phyloP scores from a whole-genome alignment of 768 basidiomycete genomes.

The Tricholoma hemisulphureum region DNA sequence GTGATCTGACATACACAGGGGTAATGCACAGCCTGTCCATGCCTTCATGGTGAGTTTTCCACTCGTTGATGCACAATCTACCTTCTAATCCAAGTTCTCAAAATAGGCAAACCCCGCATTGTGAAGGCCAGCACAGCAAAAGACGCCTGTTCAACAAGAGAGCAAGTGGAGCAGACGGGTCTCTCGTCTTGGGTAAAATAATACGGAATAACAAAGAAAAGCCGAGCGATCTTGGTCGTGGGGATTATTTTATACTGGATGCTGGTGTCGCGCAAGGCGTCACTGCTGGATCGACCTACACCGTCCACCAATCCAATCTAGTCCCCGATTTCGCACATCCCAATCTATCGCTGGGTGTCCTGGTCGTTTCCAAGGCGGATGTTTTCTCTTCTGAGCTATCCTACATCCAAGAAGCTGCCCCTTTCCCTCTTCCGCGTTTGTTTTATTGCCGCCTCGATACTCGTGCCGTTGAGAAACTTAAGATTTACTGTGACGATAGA shows the following conservation, averaged over 20 bases:
- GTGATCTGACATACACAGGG: conserved; percentile 30
- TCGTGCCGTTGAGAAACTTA: conserved; percentile 13
- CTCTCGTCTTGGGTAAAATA: conserved; percentile 25
- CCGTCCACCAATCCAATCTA: conserved; percentile 26
- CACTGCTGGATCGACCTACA: conserved; percentile 24
- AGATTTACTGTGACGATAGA: conserved; percentile 24
- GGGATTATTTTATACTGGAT: conserved; percentile 20
- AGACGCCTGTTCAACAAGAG: conserved; percentile 32
- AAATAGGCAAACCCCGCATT: conserved; percentile 35
- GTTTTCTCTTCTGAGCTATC: conserved; percentile 21
- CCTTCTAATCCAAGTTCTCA: background rate
- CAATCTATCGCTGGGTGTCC: conserved; percentile 21
- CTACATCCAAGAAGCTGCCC: background rate
- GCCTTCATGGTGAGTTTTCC: conserved; percentile 23
- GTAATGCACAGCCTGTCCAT: conserved; percentile 32
- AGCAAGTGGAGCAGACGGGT: conserved; percentile 25
- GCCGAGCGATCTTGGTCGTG: background rate
- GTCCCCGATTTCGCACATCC: conserved; percentile 11
- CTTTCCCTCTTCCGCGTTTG: conserved; percentile 11
- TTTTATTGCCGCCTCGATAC: conserved; percentile 28
- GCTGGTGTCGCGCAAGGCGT: conserved; percentile 35
- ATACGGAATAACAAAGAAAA: conserved; percentile 8
- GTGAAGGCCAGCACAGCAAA: conserved; percentile 32
- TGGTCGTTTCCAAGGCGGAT: conserved; percentile 21
- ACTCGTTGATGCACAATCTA: background rate